A percentile compares a stretch with the other conserved stretches of the same genome.
Evolutionary conservation across 768 basidiomycete genomes (phyloP).

Genomic region (Mycena galopus): DNA sequence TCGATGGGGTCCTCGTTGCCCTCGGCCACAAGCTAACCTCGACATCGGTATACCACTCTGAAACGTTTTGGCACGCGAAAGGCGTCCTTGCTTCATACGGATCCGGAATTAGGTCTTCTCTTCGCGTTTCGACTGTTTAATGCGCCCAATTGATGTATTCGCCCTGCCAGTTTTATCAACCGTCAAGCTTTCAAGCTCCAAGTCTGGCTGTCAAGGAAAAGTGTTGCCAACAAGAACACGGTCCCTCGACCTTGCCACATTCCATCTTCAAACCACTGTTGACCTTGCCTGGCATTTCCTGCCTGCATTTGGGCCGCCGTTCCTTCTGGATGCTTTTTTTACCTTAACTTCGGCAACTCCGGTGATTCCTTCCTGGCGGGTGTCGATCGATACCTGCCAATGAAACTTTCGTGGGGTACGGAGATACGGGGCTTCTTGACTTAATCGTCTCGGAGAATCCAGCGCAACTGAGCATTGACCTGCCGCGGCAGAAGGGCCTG

Average conservation of each 20-base stretch:
- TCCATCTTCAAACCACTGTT: neutral
- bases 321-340: neutral
- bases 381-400: neutral
- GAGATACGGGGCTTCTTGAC: conserved; percentile 4
- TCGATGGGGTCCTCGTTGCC: too few relatives aligned
- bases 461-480: neutral
- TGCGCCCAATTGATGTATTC: neutral
- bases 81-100: neutral
- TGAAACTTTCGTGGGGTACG: conserved; percentile 3
- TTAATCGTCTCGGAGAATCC: neutral
- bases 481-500: neutral
- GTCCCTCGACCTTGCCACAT: neutral
- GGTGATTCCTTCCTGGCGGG: neutral
- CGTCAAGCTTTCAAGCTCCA: neutral
- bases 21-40: too few relatives aligned
- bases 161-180: neutral
- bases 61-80: neutral
- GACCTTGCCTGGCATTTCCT: neutral
- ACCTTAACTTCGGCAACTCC: neutral
- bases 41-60: neutral
- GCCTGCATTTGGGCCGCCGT: neutral
- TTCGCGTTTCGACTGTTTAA: neutral
- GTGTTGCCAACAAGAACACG: neutral
- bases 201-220: neutral
- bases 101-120: neutral